Evolutionary conservation across 805 yeast species (phyloP), one percentile per base, ranked within the genome.

Genomic region (Wickerhamiella siamensis): DNA sequence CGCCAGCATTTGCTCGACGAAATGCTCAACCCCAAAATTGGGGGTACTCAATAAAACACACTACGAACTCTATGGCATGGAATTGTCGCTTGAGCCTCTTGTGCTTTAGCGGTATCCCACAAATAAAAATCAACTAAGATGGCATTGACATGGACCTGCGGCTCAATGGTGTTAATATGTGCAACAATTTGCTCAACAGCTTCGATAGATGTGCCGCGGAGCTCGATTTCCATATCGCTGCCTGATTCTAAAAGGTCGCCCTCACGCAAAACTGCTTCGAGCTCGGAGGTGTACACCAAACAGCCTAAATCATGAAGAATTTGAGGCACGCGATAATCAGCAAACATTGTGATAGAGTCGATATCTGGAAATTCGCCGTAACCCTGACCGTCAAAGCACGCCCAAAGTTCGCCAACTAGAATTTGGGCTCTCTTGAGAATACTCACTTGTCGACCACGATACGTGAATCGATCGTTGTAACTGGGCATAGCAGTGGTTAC

Each of bases 321-420:
- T 44, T 66, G 70, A 1, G 70, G 70, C 8, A 66, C 70, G 14
- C 70, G 56, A 45, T 66, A 66, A 47, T 66, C 70, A 14, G 70
- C 70, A 51, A 66, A 66, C 70, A 66, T 66, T 15, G 70, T 65
- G 39, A 66, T 46, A 17, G 50, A 39, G 42, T 58, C 62, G 35
- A 66, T 66, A 44, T 66, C 70, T 20, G 41, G 31, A 41, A 66
- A 66, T n/a, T 39, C 38, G 5, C 70, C 70, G 31, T 45, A 55
- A 5, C 55, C 49, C 14, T 50, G 12, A 22, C 65, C 65, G 12
- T 61, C 48, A 43, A 65, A 65, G 48, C 67, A 61, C 1, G 68
- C 71, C 70, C 70, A 66, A 18, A 66, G 46, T 39, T 66, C 70
- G 12, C 64, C 59, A 2, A 62, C 63, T 6, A 66, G 51, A 19